phyloP scores from a whole-genome alignment of 768 basidiomycete genomes.

The Dacryopinax primogenitus region DNA sequence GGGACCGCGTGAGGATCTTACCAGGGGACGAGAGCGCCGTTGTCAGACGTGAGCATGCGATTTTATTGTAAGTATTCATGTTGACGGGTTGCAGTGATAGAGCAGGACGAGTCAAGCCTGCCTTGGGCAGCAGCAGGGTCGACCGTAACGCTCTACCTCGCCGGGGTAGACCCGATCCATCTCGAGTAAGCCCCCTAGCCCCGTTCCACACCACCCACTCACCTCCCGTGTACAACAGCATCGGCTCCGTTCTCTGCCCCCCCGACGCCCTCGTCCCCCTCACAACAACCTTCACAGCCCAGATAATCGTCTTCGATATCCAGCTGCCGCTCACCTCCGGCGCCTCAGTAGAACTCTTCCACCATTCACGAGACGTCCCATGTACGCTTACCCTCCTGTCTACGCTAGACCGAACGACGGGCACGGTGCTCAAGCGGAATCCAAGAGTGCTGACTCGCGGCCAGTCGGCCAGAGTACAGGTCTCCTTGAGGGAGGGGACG shows the following conservation, averaged over 20 bases:
- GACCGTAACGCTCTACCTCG: slow-evolving; percentile 75
- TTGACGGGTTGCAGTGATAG: slow-evolving; percentile 48
- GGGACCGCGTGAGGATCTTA: slow-evolving; percentile 71
- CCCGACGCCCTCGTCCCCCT: slow-evolving; percentile 58
- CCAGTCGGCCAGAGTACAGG: slow-evolving; percentile 71
- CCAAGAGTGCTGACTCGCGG: slow-evolving; percentile 87
- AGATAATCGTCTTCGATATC: slow-evolving; percentile 89
- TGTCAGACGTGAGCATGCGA: slow-evolving; percentile 39
- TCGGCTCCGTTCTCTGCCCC: slow-evolving; percentile 83
- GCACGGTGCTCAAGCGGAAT: slow-evolving; percentile 56
- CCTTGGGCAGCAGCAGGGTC: slow-evolving; percentile 85
- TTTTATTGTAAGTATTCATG: slow-evolving; percentile 22
- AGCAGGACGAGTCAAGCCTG: slow-evolving; percentile 60
- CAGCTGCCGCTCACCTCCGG: slow-evolving; percentile 80
- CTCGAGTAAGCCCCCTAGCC: slow-evolving; percentile 29
- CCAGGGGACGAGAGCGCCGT: slow-evolving; percentile 85
- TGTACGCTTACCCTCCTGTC: slow-evolving; percentile 72
- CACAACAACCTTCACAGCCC: slow-evolving; percentile 62
- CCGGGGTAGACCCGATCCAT: slow-evolving; percentile 72
- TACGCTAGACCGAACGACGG: slow-evolving; percentile 64
- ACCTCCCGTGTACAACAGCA: slow-evolving; percentile 27
- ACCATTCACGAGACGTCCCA: slow-evolving; percentile 85
- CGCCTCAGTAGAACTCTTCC: slow-evolving; percentile 84
- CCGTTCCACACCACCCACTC: neutral
- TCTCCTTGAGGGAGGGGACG: slow-evolving; percentile 51